Evolutionary conservation across 495 filamentous ascomycete genomes (phyloP), one percentile per base, ranked within the genome.

Genomic region (Hypomontagnella monticulosa): DNA sequence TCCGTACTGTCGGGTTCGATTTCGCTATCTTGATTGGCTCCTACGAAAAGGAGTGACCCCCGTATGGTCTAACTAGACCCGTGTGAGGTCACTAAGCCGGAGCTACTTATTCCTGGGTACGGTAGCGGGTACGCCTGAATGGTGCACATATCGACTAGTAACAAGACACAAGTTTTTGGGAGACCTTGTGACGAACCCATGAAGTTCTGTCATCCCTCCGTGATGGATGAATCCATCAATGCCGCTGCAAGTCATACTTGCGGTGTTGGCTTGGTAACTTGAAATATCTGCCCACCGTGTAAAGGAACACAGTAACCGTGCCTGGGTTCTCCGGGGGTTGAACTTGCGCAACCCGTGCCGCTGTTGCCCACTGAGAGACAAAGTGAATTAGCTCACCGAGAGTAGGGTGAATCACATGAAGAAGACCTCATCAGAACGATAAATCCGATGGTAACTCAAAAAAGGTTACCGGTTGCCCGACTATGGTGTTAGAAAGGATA

Each of bases 1-100:
- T 61, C 66, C 66, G 33, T 51, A 51, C 27, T 64, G 60, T 69
- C 66, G 66, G 66, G 66, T 61, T 53, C 60, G 37, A 47, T 37
- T 43, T 43, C n/a, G 43, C 27, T 57, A 15, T 27, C 33, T 15
- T 69, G 55, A 69, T 69, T 69, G 66, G 66, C 36, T 48, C 37
- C 37, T 16, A 43, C 46, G 14, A 41, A 20, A 34, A 55, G 55
- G 56, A 61, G 23, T 43, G 44, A 48, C 30, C 60, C 48, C 55
- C 49, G 55, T 58, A 38, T 49, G 40, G 40, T 37, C 59, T 60
- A 41, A 57, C 47, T 33, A 36, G 41, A 38, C 10, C 54, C 32
- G 56, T 52, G 33, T 52, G 44, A 60, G 43, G 50, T 63, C 58
- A 58, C 53, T 58, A 36, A 10, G 23, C 41, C 36, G 44, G 41